phyloP scores from a whole-genome alignment of 1,284 basidiomycete genomes.

The Malassezia caprae region DNA sequence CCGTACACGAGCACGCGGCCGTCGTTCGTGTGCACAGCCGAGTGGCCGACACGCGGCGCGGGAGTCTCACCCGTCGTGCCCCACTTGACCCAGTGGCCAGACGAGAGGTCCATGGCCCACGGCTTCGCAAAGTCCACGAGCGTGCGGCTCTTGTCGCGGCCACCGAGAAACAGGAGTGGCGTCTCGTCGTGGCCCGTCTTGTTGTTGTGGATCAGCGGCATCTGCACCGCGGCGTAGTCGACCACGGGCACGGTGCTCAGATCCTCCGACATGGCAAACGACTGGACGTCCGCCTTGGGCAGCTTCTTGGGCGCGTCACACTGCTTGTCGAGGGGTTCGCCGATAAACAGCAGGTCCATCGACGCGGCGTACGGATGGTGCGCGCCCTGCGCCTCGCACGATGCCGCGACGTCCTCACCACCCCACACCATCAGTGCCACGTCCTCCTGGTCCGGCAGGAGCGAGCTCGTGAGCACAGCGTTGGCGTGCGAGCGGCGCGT shows the following conservation, averaged over 20 bases:
- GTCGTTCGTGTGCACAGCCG: constrained; percentile 28
- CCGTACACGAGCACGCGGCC: constrained; percentile 45
- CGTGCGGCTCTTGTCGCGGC: constrained; percentile 30
- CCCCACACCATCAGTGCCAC: constrained; percentile 20
- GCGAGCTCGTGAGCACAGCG: constrained; percentile 13
- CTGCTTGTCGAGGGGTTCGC: neutral
- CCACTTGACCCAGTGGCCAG: constrained; percentile 33
- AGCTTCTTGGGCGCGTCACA: neutral
- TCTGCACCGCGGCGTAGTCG: constrained; percentile 30
- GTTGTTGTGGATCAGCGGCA: constrained; percentile 2
- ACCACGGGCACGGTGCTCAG: constrained; percentile 22
- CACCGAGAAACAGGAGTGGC: constrained; percentile 41
- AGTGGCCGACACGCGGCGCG: constrained; percentile 43
- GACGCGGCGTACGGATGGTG: neutral
- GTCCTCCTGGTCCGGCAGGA: constrained; percentile 3
- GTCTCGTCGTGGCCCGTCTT: constrained; percentile 6
- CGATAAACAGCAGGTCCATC: constrained; percentile 5
- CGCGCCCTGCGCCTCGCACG: neutral
- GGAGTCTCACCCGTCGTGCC: constrained; percentile 30
- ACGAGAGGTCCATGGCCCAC: constrained; percentile 35
- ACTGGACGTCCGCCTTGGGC: neutral
- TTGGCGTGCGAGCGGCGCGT: constrained; percentile 13
- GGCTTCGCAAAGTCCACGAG: constrained; percentile 25
- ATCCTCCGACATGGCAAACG: neutral
- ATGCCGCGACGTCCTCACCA: constrained; percentile 14